phyloP scores from a whole-genome alignment of 805 yeast species.

The Hermanozyma aechmeae region DNA sequence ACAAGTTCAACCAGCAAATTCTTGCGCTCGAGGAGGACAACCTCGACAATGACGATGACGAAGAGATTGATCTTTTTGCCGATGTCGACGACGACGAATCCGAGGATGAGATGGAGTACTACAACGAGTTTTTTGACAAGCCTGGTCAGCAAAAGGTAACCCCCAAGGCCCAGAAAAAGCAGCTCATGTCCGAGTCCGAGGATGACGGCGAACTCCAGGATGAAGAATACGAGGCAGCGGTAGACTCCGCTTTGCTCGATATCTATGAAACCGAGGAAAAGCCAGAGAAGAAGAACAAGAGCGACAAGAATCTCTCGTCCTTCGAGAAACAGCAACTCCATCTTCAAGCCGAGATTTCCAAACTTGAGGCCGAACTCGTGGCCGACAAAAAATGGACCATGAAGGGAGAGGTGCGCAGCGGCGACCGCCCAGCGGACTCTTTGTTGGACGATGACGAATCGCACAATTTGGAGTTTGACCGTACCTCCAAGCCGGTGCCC shows the following conservation, averaged over 20 bases:
- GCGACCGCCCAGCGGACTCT: conserved; percentile 78
- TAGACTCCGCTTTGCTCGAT: conserved; percentile 54
- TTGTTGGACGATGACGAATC: conserved; percentile 53
- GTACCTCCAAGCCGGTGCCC: conserved; percentile 93
- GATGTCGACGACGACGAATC: conserved; percentile 24
- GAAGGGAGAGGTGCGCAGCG: conserved; percentile 84
- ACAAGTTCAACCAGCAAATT: conserved; percentile 73
- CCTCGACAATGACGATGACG: conserved; percentile 16
- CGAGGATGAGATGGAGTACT: conserved; percentile 45
- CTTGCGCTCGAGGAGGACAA: conserved; percentile 51
- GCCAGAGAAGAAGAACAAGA: conserved; percentile 7
- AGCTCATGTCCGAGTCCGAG: conserved; percentile 27
- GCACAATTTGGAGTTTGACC: conserved; percentile 71
- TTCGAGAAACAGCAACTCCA: conserved; percentile 77
- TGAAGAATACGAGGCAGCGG: conserved; percentile 53
- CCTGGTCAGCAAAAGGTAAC: conserved; percentile 20
- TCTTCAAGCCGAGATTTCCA: conserved; percentile 66
- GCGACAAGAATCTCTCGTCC: conserved; percentile 45
- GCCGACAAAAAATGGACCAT: conserved; percentile 91
- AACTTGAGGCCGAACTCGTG: conserved; percentile 77
- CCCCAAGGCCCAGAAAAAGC: conserved; percentile 13
- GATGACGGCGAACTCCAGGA: conserved; percentile 35
- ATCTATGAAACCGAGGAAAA: conserved; percentile 33
- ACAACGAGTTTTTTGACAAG: conserved; percentile 58
- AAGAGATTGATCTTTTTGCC: conserved; percentile 37